Evolutionary conservation across 2,329 filamentous ascomycete genomes (phyloP), one percentile per base, ranked within the genome.

Genomic region (Colletotrichum sublineola): DNA sequence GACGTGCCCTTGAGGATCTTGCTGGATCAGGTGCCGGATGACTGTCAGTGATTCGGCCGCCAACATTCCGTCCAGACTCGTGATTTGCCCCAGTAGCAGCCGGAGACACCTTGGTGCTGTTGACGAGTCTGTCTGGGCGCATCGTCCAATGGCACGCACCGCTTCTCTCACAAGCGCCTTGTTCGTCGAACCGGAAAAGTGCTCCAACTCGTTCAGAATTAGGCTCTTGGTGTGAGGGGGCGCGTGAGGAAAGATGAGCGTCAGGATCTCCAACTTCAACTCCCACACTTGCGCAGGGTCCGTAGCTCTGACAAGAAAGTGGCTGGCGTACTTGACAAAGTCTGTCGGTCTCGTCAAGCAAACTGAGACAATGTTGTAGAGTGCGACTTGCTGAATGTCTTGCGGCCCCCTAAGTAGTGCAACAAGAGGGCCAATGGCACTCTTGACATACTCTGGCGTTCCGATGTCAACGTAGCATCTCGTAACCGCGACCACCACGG

Each of bases 321-420:
- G 96, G 44, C 93, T 93, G 24, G 93, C 90, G 78, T 97, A 96
- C 78, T 91, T 93, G 68, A 96, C 93, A 80, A 99, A 99, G n/a
- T 92, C 89, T 50, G 89, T 85, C 0, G 96, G 94, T 20, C 90
- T 87, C 38, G 87, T 85, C 14, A 98, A 86, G 77, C 94, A 96
- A 56, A 99, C 93, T n/a, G 94, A 93, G 14, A 98, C 95, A 71
- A 98, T 95, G 79, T 98, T 98, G 85, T 96, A 96, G 24, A 99
- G 88, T 1, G 94, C 95, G 50, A 97, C 89, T 78, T 97, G 92
- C 79, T 97, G 93, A 63, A 97, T 94, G 79, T 98, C 96, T 72
- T 93, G 90, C 0, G 95, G 91, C 15, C 94, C 92, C 68, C 96
- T 91, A 69, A 99, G 86, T 42, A 99, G 88, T 20, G 96, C 94